Base-by-base conservation (phyloP, 805 yeast genomes). In the Komagataella phaffii region DNA sequence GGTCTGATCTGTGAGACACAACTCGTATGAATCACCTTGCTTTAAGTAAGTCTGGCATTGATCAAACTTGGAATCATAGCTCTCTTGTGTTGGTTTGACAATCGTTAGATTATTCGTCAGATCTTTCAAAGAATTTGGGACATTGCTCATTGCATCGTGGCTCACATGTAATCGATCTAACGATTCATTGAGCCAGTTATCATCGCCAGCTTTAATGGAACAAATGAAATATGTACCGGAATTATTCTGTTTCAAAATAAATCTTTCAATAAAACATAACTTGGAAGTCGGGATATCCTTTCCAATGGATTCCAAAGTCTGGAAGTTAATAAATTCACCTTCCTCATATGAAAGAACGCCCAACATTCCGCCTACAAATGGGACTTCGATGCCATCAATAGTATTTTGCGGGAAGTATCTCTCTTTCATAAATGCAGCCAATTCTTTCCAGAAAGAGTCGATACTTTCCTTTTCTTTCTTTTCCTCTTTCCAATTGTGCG, bases 331-430 rank as follows among this genome's bases (percentile, higher is more conserved):
- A 53, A 72, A 73, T 23, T 76, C 75, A 0, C 96, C 96, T 67
- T 86, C 91, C 63, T 91, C 99, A 62, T 93, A 93, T 0, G 95
- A 84, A 8, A 93, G 64, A 46, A 84, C 71, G 3, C 99, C 99
- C 51, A 90, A 70, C 36, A 87, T 72, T 0, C 99, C 99, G n/a
- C 99, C 98, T 52, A 80, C 69, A 59, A 93, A 93, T 1, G 96
- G 96, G 17, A 88, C 67, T 30, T 30, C 40, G 5, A 30, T 10
- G 14, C 40, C 40, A 30, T 30, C 40, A 14, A 30, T 10, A 5
- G 40, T 30, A 6, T 30, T 30, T 30, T 30, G 14, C 4, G 40
- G 40, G 14, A 10, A 4, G 40, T 30, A 30, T 30, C 40, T 30
- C n/a, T 59, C 52, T 7, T 65, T 57, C 80, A 85, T 79, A 48